These are phyloP conservation scores for Rhodocollybia butyracea DNA, from an alignment of 768 basidiomycete species.

Conservation along the genomic window DNA sequence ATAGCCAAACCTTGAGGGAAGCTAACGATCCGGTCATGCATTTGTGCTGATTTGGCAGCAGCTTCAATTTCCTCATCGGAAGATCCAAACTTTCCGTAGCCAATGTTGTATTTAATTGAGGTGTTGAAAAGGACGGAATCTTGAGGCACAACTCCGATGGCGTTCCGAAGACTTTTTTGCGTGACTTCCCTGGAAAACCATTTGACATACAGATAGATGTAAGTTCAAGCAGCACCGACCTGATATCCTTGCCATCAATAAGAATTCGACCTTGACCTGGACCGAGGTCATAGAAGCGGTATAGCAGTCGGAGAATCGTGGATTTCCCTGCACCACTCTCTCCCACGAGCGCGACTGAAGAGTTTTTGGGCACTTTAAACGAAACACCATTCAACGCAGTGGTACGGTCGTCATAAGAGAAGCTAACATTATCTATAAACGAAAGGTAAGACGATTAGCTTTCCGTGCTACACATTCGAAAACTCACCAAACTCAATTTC, in stretches of 20 bases:
- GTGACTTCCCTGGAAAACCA: slow-evolving; percentile 63
- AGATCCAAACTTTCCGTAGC: slow-evolving; percentile 78
- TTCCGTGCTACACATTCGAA: background rate
- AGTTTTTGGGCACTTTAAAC: slow-evolving; percentile 85
- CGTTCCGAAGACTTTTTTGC: slow-evolving; percentile 70
- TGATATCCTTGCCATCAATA: slow-evolving; percentile 84
- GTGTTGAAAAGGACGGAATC: slow-evolving; percentile 74
- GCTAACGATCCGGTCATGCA: slow-evolving; percentile 80
- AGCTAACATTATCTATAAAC: slow-evolving; percentile 70
- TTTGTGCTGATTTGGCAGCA: slow-evolving; percentile 79
- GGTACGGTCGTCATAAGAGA: slow-evolving; percentile 76
- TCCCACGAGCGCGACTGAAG: slow-evolving; percentile 87
- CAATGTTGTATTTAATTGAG: slow-evolving; percentile 71
- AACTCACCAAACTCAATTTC: slow-evolving; percentile 83
- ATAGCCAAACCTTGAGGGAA: slow-evolving; percentile 65
- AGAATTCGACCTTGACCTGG: slow-evolving; percentile 77
- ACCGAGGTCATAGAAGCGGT: slow-evolving; percentile 87
- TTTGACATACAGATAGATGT: background rate
- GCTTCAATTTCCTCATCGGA: slow-evolving; percentile 71
- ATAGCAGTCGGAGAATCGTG: slow-evolving; percentile 82
- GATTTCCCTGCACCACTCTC: slow-evolving; percentile 82
- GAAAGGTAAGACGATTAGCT: background rate
- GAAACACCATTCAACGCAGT: slow-evolving; percentile 74
- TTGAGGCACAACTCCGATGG: slow-evolving; percentile 91
- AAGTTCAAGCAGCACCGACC: slow-evolving; percentile 21